Conservation (phyloP, 106 monocot species). For the Dioscorea dumetorum region DNA sequence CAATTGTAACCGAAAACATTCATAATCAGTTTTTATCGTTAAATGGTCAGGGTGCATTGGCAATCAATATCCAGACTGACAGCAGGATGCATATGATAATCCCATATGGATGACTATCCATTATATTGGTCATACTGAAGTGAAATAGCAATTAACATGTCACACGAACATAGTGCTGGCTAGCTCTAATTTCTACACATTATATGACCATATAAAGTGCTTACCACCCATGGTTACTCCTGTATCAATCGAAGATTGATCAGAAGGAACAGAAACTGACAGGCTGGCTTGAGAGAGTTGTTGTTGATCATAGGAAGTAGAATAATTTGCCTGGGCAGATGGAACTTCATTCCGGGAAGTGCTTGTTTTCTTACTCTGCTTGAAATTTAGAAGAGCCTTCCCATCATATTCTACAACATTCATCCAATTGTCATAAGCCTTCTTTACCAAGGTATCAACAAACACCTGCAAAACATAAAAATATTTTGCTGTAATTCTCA, state of each 20-base stretch:
- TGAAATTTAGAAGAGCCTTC: conserved; percentile 30
- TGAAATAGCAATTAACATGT: too few species aligned
- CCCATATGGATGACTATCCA: too few species aligned
- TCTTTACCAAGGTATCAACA: conserved; percentile 49
- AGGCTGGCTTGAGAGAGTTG: conserved; percentile 15
- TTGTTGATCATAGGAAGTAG: conserved; percentile 21
- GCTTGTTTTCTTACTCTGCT: conserved; percentile 30
- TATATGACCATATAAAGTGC: too few species aligned
- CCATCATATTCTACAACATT: conserved; percentile 59
- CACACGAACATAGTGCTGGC: too few species aligned
- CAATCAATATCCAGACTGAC: too few species aligned
- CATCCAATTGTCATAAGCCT: conserved; percentile 59
- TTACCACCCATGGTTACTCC: conserved; percentile 17
- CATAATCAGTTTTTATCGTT: too few species aligned
- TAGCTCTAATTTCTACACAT: too few species aligned
- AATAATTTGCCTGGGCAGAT: conserved; percentile 17
- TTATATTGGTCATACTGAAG: too few species aligned
- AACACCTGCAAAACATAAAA: conserved; percentile 25
- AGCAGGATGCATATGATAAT: too few species aligned
- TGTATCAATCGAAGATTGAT: conserved; percentile 14
- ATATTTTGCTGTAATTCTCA: neutral
- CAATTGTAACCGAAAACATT: too few species aligned
- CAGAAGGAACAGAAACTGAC: conserved; percentile 11
- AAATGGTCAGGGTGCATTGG: too few species aligned
- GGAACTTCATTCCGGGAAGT: conserved; percentile 22